These are phyloP conservation scores for Colletotrichum sp. DNA, from an alignment of 2,329 filamentous ascomycete genomes.

Conservation along the genomic window DNA sequence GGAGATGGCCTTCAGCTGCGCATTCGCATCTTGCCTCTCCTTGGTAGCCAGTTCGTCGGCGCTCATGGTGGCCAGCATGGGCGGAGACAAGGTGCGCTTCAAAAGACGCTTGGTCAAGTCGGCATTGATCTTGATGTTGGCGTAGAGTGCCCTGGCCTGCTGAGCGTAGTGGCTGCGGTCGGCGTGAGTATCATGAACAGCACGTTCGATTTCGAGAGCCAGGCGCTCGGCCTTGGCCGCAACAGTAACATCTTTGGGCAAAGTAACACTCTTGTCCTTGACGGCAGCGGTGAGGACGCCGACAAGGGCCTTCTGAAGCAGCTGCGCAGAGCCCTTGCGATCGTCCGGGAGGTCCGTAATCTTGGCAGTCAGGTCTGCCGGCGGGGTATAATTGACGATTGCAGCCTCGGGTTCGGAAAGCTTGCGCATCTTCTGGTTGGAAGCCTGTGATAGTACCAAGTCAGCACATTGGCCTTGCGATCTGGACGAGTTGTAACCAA, in stretches of 20 bases:
- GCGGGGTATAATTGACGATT: slow-evolving; percentile 49
- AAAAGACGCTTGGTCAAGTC: slow-evolving; percentile 79
- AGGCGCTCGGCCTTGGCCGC: slow-evolving; percentile 72
- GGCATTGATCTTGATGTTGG: slow-evolving; percentile 89
- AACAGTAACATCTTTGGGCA: slow-evolving; percentile 68
- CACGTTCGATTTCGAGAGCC: slow-evolving; percentile 81
- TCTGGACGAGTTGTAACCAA: slow-evolving; percentile 29
- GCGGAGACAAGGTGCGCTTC: slow-evolving; percentile 72
- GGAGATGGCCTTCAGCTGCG: slow-evolving; percentile 76
- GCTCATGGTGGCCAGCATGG: slow-evolving; percentile 86
- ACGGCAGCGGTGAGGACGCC: slow-evolving; percentile 70
- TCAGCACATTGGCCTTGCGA: neutral
- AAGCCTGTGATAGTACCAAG: slow-evolving; percentile 35
- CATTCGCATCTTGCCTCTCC: slow-evolving; percentile 80
- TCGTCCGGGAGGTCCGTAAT: slow-evolving; percentile 63
- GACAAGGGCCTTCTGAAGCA: slow-evolving; percentile 72
- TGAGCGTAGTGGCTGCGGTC: slow-evolving; percentile 57
- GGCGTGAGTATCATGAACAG: slow-evolving; percentile 62
- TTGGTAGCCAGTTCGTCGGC: slow-evolving; percentile 91
- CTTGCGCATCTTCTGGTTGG: slow-evolving; percentile 56
- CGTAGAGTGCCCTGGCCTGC: slow-evolving; percentile 77
- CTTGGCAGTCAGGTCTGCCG: slow-evolving; percentile 54
- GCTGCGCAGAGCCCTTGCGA: slow-evolving; percentile 73
- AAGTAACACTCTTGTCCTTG: slow-evolving; percentile 66
- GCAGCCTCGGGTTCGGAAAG: slow-evolving; percentile 54